Evolutionary conservation across 83 land plant species (phyloP).

Genomic region (Picea mariana): DNA sequence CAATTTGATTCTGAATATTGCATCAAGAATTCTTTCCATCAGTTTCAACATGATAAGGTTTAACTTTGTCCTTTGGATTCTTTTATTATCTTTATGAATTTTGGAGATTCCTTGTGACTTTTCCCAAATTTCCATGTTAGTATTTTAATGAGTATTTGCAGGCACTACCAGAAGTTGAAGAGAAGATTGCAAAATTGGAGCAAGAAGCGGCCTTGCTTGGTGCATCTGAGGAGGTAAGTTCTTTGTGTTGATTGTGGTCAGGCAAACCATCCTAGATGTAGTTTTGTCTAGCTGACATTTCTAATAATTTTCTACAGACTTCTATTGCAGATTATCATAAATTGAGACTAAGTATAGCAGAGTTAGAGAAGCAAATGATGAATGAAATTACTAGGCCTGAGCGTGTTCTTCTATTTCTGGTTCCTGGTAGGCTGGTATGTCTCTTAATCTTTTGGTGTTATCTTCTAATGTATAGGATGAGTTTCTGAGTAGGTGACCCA

Average conservation of each 20-base stretch:
- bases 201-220: conserved; percentile 80
- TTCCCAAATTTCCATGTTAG: background rate
- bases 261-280: background rate
- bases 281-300: background rate
- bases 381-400: conserved; percentile 87
- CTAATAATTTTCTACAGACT: conserved; percentile 38
- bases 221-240: conserved; percentile 82
- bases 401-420: conserved; percentile 68
- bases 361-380: conserved; percentile 91
- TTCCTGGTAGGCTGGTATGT: conserved; percentile 91
- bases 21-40: conserved; percentile 84
- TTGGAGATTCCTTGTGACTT: background rate
- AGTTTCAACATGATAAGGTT: conserved; percentile 95
- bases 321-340: conserved; percentile 84
- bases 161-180: conserved; percentile 86
- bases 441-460: background rate
- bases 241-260: background rate
- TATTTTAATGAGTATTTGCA: conserved; percentile 18
- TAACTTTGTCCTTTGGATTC: background rate
- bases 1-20: conserved; percentile 91
- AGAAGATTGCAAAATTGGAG: conserved; percentile 66
- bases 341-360: conserved; percentile 66
- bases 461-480: no score
- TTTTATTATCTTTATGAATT: background rate
- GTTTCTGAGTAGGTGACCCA: no score